Percentiles rank a stretch among this genome's conserved stretches.
Evolutionary conservation across 257 asterid genomes (phyloP).

Genomic region (Cordia subcordata): DNA sequence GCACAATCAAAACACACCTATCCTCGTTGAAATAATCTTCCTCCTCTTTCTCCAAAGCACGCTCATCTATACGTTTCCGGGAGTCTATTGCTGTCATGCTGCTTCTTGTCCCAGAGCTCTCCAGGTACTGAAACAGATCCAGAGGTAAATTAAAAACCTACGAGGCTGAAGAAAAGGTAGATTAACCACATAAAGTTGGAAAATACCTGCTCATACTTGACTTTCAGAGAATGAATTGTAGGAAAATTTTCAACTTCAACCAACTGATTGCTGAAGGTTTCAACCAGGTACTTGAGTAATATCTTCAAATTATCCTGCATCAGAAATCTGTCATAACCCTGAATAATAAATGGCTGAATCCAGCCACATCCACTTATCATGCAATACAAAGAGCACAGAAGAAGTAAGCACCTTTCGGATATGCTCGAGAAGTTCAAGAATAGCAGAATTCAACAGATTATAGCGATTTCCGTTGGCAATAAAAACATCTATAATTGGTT

Average conservation of each 20-base stretch:
- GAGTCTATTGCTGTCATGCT: constrained; percentile 45
- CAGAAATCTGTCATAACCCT: constrained; percentile 8
- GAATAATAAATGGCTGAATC: constrained; percentile 4
- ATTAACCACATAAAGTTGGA: constrained; percentile 5
- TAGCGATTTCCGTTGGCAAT: constrained; percentile 86
- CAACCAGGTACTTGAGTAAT: constrained; percentile 69
- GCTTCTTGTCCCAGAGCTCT: constrained; percentile 51
- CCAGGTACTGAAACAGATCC: constrained; percentile 48
- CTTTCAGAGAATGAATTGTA: constrained; percentile 65
- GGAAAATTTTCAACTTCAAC: constrained; percentile 60
- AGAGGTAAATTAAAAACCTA: constrained; percentile 13
- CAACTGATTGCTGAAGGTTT: constrained; percentile 84
- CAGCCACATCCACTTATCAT: neutral
- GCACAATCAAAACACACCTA: constrained; percentile 45
- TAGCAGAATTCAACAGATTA: constrained; percentile 91
- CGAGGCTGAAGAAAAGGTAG: constrained; percentile 1
- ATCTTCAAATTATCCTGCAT: constrained; percentile 85
- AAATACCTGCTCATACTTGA: constrained; percentile 91
- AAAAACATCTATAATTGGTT: constrained; percentile 80
- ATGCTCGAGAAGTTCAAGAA: constrained; percentile 84
- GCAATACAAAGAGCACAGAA: constrained; percentile 5
- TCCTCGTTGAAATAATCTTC: constrained; percentile 93
- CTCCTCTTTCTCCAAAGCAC: constrained; percentile 95
- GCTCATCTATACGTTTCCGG: constrained; percentile 82
- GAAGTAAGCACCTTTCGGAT: constrained; percentile 61